These are phyloP conservation scores for Malus hybrid DNA, from an alignment of 331 rosid genomes.

Conservation along the genomic window DNA sequence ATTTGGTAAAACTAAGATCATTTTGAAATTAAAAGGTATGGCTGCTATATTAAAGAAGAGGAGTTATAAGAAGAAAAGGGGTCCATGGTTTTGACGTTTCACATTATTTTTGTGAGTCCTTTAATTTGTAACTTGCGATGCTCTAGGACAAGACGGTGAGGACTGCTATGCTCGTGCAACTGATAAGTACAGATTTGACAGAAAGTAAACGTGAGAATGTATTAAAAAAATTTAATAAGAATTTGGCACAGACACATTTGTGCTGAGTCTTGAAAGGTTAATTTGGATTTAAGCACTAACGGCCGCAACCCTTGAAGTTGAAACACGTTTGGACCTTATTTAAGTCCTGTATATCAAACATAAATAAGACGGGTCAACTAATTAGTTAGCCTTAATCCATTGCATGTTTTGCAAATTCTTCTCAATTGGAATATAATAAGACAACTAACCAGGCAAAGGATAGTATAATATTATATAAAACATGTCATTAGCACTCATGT, in stretches of 20 bases:
- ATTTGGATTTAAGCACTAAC: conserved; percentile 13
- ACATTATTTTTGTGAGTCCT: background rate
- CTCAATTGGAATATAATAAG: background rate
- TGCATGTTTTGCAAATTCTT: background rate
- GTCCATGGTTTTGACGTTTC: no score
- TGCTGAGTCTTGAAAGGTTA: background rate
- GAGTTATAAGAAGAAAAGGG: no score
- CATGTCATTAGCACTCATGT: background rate
- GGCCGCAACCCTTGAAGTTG: conserved; percentile 30
- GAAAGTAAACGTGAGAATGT: background rate
- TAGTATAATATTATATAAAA: background rate
- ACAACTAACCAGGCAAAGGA: background rate
- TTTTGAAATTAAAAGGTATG: no score
- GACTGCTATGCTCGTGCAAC: no score
- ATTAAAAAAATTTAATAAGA: background rate
- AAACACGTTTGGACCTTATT: background rate
- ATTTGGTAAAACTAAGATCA: no score
- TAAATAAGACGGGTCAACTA: background rate
- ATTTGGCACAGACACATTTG: background rate
- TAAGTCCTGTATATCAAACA: background rate
- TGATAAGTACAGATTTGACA: background rate
- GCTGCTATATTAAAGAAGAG: no score
- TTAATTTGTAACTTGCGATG: background rate
- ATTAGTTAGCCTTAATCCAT: background rate
- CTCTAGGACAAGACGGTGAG: background rate